Base-by-base conservation (phyloP, 208 protist genomes). In the Trypanosoma platydactyli region DNA sequence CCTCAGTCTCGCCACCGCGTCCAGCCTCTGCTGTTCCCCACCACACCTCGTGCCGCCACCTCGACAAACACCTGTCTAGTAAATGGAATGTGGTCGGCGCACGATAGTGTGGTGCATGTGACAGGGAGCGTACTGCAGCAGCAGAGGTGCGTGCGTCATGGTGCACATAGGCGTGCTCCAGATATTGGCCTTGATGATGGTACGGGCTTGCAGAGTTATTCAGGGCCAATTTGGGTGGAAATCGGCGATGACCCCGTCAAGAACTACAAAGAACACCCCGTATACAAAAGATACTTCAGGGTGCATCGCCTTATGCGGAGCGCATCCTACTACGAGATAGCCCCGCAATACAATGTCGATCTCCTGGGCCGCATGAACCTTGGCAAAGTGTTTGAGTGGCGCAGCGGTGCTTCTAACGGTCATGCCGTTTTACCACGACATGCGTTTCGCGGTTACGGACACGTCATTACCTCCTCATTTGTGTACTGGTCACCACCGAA, bases 311-410 rank as follows among this genome's bases (percentile, higher is more conserved):
- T 1, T 20, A 27, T n/a, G 22, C 15, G 22, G 22, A 16, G 20
- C 4, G 11, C 9, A 53, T 3, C 11, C 13, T 33, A n/a, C 22
- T 53, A 53, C 22, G 3, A 4, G 15, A 30, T 29, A 5, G 9
- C 11, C 3, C 49, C 49, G 3, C 1, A 2, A 25, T 60, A 60
- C 44, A 45, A 1, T 3, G 11, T 50, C 13, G 66, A 71, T 68
- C 5, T n/a, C 53, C 4, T 71, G n/a, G 66, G 66, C 7, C 56
- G 66, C 15, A 72, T 71, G 56, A 33, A 71, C 29, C 63, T 69
- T 53, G 58, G 56, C 11, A 9, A 9, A 35, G 27, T 42, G 11
- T 71, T 70, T 24, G 63, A 69, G 29, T 71, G 66, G 66, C 29
- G 44, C 27, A 53, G 49, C 27, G 22, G 49, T 29, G 49, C 3